phyloP scores from a whole-genome alignment of 768 basidiomycete genomes.

The Sistotremastrum suecicum region DNA sequence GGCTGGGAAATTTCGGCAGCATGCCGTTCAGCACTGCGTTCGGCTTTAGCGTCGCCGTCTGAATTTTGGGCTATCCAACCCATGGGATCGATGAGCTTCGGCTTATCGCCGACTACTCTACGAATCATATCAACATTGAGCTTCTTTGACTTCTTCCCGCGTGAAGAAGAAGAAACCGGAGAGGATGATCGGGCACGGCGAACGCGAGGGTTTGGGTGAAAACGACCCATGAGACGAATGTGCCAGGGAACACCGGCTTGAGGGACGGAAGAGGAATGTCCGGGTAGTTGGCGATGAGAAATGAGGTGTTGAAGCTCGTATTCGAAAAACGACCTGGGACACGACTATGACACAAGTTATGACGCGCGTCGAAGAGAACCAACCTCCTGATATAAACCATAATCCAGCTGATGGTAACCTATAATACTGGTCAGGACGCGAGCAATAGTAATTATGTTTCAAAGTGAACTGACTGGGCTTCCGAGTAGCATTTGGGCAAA shows the following conservation, averaged over 20 bases:
- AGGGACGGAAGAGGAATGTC: no score
- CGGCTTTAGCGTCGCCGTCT: conserved; percentile 9
- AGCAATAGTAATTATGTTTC: conserved; percentile 1
- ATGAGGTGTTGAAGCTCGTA: no score
- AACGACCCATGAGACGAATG: no score
- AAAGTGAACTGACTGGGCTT: conserved; percentile 42
- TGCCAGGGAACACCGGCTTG: no score
- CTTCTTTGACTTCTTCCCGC: conserved; percentile 7
- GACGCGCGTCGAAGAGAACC: conserved; percentile 8
- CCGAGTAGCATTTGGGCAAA: conserved; percentile 72
- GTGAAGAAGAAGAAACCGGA: no score
- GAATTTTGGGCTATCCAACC: conserved; percentile 45
- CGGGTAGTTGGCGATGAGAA: no score
- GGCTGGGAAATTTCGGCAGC: conserved; percentile 8
- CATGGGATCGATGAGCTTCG: conserved; percentile 58
- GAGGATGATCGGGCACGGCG: no score
- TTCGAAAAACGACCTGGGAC: conserved; percentile 16
- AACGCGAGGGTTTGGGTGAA: no score
- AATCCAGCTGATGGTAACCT: conserved; percentile 73
- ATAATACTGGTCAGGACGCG: conserved; percentile 3
- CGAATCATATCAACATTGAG: conserved; percentile 66
- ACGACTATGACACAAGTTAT: conserved; percentile 22
- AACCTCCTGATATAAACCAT: conserved; percentile 70
- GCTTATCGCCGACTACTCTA: conserved; percentile 46
- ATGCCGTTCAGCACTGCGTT: conserved; percentile 3